Conservation (phyloP, 2,329 filamentous ascomycete species). For the Zymoseptoria pseudotritici region DNA sequence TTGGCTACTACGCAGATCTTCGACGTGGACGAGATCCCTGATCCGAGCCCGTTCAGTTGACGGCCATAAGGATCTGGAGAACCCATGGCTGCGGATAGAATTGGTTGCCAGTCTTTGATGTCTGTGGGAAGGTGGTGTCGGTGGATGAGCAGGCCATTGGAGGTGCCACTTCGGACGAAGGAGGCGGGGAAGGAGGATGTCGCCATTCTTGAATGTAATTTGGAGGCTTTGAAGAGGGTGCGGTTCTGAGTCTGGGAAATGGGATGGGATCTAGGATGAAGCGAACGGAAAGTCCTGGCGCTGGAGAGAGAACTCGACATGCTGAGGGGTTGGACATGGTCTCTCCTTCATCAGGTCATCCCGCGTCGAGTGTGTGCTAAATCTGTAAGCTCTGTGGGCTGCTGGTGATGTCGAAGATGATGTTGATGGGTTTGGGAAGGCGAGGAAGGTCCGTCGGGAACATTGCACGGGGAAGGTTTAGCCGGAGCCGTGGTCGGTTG, state of each 20-base stretch:
- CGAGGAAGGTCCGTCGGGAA: background rate
- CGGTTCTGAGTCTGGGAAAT: background rate
- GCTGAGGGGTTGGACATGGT: background rate
- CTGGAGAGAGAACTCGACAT: background rate
- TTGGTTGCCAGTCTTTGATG: conserved; percentile 41
- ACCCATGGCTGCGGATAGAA: conserved; percentile 56
- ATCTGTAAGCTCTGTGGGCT: fast-evolving
- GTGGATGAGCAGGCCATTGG: conserved; percentile 56
- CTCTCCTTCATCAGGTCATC: background rate
- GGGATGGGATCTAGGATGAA: background rate
- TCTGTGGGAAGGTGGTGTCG: conserved; percentile 45
- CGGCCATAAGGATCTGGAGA: conserved; percentile 59
- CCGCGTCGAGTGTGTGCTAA: background rate
- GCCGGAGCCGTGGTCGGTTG: background rate
- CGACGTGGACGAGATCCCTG: conserved; percentile 59
- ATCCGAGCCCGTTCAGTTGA: conserved; percentile 66
- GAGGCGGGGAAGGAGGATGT: conserved; percentile 39
- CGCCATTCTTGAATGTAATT: conserved; percentile 23
- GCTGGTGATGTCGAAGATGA: background rate
- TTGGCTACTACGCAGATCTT: conserved; percentile 62
- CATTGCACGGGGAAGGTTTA: background rate
- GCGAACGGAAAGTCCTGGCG: background rate
- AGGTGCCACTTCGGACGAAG: conserved; percentile 64
- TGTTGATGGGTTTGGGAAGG: background rate
- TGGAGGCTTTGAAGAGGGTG: conserved; percentile 15